Percentiles rank a stretch among this genome's conserved stretches.
Evolutionary conservation across 352 stramenopile genomes (phyloP).

Genomic region (Saprolegnia diclina): DNA sequence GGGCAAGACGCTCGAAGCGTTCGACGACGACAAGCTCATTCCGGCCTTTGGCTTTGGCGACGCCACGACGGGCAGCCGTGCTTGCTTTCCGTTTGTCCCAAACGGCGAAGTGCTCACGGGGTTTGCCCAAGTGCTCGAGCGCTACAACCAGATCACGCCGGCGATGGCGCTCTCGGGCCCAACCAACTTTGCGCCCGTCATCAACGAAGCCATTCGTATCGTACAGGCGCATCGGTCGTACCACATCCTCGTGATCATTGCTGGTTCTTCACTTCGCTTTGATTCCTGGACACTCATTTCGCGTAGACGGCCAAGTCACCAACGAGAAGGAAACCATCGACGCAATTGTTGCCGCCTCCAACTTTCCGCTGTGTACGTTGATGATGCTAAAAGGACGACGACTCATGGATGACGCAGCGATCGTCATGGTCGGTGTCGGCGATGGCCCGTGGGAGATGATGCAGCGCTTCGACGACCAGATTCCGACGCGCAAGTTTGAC

Average conservation of each 20-base stretch:
- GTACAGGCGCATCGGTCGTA: slow-evolving; percentile 46
- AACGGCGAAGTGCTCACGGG: slow-evolving; percentile 41
- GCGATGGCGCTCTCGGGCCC: slow-evolving; percentile 48
- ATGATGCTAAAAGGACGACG: not conserved
- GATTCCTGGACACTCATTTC: not conserved
- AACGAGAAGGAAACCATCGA: slow-evolving; percentile 86
- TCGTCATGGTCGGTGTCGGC: slow-evolving; percentile 67
- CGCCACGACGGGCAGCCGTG: slow-evolving; percentile 37
- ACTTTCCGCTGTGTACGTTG: slow-evolving; percentile 62
- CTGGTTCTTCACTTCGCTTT: slow-evolving; percentile 28
- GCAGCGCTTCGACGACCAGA: slow-evolving; percentile 52
- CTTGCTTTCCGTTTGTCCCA: slow-evolving; percentile 44
- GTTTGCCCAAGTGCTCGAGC: slow-evolving; percentile 50
- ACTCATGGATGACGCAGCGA: slow-evolving; percentile 36
- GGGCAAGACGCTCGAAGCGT: slow-evolving; percentile 58
- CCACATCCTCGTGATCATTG: slow-evolving; percentile 86
- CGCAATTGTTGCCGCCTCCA: slow-evolving; percentile 70
- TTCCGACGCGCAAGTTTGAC: slow-evolving; percentile 59
- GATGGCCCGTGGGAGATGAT: slow-evolving; percentile 73
- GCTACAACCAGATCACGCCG: slow-evolving; percentile 57
- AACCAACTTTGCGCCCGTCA: slow-evolving; percentile 64
- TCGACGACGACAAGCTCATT: slow-evolving; percentile 79
- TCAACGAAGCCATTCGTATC: slow-evolving; percentile 51
- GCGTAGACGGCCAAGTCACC: slow-evolving; percentile 72
- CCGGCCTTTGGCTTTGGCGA: slow-evolving; percentile 68